Evolutionary conservation across 345 rosid species (phyloP).

Genomic region (Luvunga scandens): DNA sequence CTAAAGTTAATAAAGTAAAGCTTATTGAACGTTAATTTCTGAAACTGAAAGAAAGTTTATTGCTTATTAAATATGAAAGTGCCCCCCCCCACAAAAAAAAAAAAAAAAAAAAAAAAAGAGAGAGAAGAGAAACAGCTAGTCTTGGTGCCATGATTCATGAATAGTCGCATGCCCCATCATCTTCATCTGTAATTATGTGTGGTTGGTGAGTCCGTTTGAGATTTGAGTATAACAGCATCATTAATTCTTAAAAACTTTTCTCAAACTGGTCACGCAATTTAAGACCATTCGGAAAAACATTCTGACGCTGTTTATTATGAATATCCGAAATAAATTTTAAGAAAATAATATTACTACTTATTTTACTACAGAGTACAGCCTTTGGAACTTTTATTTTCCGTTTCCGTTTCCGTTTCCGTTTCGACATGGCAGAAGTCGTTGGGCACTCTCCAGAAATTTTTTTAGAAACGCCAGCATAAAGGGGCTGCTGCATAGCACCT

Average conservation of each 20-base stretch:
- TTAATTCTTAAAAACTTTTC: neutral
- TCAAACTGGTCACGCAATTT: neutral
- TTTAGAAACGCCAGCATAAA: too few relatives aligned
- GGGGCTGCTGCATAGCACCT: too few relatives aligned
- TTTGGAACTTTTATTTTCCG: too few relatives aligned
- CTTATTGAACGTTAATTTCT: neutral
- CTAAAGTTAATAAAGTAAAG: neutral
- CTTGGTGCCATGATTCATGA: neutral
- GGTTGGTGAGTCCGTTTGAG: neutral
- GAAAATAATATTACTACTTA: too few relatives aligned
- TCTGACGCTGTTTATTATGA: too few relatives aligned
- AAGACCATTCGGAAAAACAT: too few relatives aligned
- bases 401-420: too few relatives aligned
- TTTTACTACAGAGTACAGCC: too few relatives aligned
- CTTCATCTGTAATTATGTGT: neutral
- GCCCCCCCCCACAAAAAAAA: neutral
- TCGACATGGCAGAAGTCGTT: too few relatives aligned
- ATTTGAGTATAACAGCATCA: neutral
- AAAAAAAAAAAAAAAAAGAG: too few relatives aligned
- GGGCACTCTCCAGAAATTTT: too few relatives aligned
- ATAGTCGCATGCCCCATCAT: neutral
- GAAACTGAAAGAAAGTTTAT: neutral
- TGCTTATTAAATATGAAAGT: neutral
- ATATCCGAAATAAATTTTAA: too few relatives aligned
- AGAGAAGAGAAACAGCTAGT: neutral